Percentiles rank a stretch among this genome's conserved stretches.
Conservation (phyloP, 208 protist genomes). For the Balamuthia mandrillaris region DNA sequence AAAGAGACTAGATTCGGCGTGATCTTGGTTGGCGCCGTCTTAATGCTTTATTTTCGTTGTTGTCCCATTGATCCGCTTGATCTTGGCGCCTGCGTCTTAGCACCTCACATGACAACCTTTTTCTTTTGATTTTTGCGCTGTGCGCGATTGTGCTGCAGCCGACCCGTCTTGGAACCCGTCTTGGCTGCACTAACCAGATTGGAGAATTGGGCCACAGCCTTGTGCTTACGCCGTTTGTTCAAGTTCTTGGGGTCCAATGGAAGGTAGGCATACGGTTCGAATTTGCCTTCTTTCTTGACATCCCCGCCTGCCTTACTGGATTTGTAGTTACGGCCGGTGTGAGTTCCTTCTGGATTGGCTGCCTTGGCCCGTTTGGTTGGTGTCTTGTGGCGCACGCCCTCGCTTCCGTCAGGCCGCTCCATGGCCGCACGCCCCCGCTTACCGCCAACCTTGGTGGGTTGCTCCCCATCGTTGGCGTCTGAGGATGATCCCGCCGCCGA, state of each 20-base stretch:
- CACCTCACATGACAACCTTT: no score
- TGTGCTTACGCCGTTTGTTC: background rate
- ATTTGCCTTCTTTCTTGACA: background rate
- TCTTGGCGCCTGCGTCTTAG: no score
- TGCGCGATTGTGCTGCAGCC: no score
- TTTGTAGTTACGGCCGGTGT: background rate
- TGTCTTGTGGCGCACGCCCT: background rate
- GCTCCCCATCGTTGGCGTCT: no score
- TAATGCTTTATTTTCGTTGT: no score
- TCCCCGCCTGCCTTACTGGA: background rate
- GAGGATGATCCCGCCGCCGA: background rate
- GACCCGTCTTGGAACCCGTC: background rate
- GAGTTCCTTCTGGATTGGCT: background rate
- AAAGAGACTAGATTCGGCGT: no score
- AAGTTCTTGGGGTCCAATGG: background rate
- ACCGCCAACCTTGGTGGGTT: no score
- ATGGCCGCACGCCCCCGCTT: no score
- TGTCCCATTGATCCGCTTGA: no score
- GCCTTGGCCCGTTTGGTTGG: background rate
- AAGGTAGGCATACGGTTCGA: constrained; percentile 1
- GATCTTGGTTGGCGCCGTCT: no score
- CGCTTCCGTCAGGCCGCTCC: no score
- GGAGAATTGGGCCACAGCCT: background rate
- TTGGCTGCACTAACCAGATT: background rate
- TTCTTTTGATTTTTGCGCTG: no score